Evolutionary conservation across 2,329 filamentous ascomycete species (phyloP), one percentile per base, ranked within the genome.

Genomic region (Fusarium chuoi): DNA sequence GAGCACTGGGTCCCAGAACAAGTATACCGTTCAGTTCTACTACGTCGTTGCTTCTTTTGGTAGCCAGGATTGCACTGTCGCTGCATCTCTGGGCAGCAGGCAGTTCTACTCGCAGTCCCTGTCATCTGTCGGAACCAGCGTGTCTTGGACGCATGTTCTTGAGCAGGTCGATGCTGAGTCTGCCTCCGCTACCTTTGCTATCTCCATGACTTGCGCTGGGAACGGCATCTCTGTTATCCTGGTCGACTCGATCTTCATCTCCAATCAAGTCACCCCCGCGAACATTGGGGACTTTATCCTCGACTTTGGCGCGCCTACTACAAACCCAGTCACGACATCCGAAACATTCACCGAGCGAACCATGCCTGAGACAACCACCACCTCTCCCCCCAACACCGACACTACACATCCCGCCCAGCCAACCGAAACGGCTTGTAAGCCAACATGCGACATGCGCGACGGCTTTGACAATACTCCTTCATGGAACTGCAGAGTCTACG

Each of bases 231-330:
- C 55, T 0, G 24, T 49, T 3, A 55, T 73, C 0, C 17, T 59
- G 18, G 51, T 73, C 4, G 70, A 73, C 52, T 73, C 70, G 0
- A 28, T 73, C 1, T 73, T 73, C 4, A 41, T 73, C 30, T 73
- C 70, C 1, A 73, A 73, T 5, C 70, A 73, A 18, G 65, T 73
- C 3, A 73, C 70, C 0, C 70, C 70, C 1, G 33, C 55, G 0
- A 73, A 51, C 4, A 73, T 73, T 5, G 61, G 52, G 0, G 20
- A 65, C 5, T 73, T 67, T 13, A 18, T 66, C 6, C 60, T 73
- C 3, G 56, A 62, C 18, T 70, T 73, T 26, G 56, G 64, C 3
- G 9, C 4, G 3, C 39, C 58, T 3, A 14, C 1, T 0, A 38
- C 35, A 4, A 36, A 33, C 2, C 36, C 42, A 9, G 22, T 8